phyloP scores from a whole-genome alignment of 1,284 basidiomycete genomes.

The Microbotryomycetes sp. region DNA sequence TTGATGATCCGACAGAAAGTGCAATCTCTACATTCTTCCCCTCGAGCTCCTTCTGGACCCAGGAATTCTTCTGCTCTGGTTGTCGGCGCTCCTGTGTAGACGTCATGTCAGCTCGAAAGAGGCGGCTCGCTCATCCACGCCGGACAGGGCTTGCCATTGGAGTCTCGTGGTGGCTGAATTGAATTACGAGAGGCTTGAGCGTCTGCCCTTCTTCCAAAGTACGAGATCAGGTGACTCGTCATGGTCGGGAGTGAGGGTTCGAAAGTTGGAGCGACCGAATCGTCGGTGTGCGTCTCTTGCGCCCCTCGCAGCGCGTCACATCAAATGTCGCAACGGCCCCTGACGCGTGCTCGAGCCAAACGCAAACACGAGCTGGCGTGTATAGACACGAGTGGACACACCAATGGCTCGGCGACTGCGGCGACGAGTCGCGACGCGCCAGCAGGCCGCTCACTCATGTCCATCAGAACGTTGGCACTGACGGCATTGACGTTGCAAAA shows the following conservation, averaged over 20 bases:
- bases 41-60: background rate
- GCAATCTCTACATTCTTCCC: conserved; percentile 42
- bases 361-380: background rate
- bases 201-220: background rate
- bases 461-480: conserved; percentile 13
- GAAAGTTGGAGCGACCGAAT: background rate
- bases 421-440: background rate
- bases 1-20: conserved; percentile 59
- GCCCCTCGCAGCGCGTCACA: too few species aligned
- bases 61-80: background rate
- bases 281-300: background rate
- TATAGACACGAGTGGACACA: background rate
- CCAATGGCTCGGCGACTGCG: too few species aligned
- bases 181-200: background rate
- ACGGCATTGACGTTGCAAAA: conserved; percentile 34
- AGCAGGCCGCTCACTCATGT: background rate
- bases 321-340: background rate
- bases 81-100: background rate
- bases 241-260: background rate
- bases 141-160: background rate
- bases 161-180: background rate
- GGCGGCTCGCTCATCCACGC: background rate
- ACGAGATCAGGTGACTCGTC: background rate
- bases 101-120: background rate
- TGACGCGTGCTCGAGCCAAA: background rate